phyloP scores from a whole-genome alignment of 495 filamentous ascomycete genomes.

The Talaromyces nanjingensis region DNA sequence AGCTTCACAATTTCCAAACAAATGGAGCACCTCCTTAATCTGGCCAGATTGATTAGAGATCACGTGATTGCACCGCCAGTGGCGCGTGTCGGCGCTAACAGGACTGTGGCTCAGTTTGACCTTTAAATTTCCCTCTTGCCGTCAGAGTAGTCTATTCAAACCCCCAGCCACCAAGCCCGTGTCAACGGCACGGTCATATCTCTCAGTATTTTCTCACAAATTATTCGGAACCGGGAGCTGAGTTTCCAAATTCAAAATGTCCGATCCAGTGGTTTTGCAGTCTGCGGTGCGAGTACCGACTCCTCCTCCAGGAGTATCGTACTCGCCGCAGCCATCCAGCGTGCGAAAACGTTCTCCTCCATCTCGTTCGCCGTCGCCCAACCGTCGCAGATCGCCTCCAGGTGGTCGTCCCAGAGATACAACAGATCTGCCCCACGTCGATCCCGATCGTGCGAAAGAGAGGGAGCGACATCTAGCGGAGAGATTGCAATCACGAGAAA shows the following conservation, averaged over 20 bases:
- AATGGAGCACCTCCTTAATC: background rate
- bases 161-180: constrained; percentile 2
- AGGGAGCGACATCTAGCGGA: constrained; percentile 57
- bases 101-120: background rate
- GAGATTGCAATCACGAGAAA: constrained; percentile 49
- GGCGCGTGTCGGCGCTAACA: background rate
- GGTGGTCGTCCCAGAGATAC: constrained; percentile 29
- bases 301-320: constrained; percentile 49
- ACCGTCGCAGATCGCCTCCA: constrained; percentile 53
- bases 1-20: background rate
- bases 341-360: constrained; percentile 56
- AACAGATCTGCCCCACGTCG: constrained; percentile 40
- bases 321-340: constrained; percentile 36
- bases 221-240: no score
- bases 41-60: constrained; percentile 4
- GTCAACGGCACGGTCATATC: background rate
- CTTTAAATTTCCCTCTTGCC: background rate
- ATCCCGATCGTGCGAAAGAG: constrained; percentile 50
- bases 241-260: constrained; percentile 22
- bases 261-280: constrained; percentile 47
- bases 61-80: constrained; percentile 2
- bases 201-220: background rate
- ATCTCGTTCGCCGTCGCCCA: constrained; percentile 58
- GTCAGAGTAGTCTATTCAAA: background rate
- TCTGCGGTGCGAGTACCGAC: constrained; percentile 65